Evolutionary conservation across 2,329 filamentous ascomycete genomes (phyloP).

Genomic region (Metarhizium album): DNA sequence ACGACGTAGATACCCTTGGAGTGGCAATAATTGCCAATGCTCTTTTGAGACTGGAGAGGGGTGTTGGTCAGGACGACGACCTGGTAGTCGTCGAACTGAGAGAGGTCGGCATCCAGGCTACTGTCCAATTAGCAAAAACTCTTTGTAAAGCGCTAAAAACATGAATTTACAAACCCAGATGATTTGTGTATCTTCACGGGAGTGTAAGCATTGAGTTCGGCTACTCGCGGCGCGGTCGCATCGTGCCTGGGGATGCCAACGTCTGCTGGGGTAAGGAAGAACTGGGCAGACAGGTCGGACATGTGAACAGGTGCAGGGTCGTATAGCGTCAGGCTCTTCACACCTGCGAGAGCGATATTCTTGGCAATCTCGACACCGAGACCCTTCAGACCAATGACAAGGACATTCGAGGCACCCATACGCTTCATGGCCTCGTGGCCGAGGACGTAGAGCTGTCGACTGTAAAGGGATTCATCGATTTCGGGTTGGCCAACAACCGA

Average conservation of each 20-base stretch:
- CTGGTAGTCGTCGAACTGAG: slow-evolving; percentile 82
- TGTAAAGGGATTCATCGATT: slow-evolving; percentile 66
- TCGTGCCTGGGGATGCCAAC: slow-evolving; percentile 85
- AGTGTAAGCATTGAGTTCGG: slow-evolving; percentile 93
- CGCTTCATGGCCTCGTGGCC: slow-evolving; percentile 91
- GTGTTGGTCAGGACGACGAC: slow-evolving; percentile 84
- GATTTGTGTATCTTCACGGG: slow-evolving; percentile 70
- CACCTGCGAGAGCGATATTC: slow-evolving; percentile 94
- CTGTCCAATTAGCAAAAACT: neutral
- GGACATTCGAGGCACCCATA: slow-evolving; percentile 92
- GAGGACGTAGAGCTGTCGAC: slow-evolving; percentile 61
- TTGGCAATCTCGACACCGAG: slow-evolving; percentile 97
- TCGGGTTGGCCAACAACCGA: slow-evolving; percentile 44
- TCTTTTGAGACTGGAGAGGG: slow-evolving; percentile 67
- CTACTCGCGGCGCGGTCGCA: slow-evolving; percentile 78
- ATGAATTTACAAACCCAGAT: slow-evolving; percentile 29
- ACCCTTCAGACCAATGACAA: slow-evolving; percentile 84
- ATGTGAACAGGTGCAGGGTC: slow-evolving; percentile 78
- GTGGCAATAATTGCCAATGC: slow-evolving; percentile 88
- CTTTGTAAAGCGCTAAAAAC: slow-evolving; percentile 5
- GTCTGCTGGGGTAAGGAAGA: slow-evolving; percentile 83
- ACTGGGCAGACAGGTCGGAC: slow-evolving; percentile 88
- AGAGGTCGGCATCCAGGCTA: slow-evolving; percentile 65
- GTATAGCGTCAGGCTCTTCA: slow-evolving; percentile 91
- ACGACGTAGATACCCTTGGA: slow-evolving; percentile 86